Percentiles rank a stretch among this genome's conserved stretches.
phyloP scores from a whole-genome alignment of 768 basidiomycete genomes.

The Mycena rosella region DNA sequence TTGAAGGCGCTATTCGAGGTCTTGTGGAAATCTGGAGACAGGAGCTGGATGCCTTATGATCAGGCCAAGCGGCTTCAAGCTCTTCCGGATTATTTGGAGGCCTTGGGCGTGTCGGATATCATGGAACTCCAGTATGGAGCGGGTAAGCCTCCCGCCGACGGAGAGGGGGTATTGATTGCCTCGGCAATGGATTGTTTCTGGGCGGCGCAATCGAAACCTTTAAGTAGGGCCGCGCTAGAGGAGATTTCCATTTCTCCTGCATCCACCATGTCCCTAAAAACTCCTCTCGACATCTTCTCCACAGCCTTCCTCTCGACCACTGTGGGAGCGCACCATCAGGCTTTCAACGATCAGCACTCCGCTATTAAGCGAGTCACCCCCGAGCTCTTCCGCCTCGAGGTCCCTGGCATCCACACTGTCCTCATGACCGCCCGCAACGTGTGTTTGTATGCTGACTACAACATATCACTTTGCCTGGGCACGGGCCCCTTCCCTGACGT shows the following conservation, averaged over 20 bases:
- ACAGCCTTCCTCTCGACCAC: too few species aligned
- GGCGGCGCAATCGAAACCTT: not conserved
- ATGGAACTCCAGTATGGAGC: not conserved
- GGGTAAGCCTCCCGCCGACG: not conserved
- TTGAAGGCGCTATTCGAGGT: conserved; percentile 41
- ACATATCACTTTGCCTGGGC: not conserved
- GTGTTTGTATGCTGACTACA: conserved; percentile 1
- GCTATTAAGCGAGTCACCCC: too few species aligned
- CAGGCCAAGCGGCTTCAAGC: conserved; percentile 40
- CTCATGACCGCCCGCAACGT: not conserved
- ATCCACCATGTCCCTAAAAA: too few species aligned
- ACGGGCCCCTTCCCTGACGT: not conserved
- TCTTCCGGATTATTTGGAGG: conserved; percentile 39
- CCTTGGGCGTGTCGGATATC: not conserved
- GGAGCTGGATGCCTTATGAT: conserved; percentile 47
- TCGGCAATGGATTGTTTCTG: not conserved
- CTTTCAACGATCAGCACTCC: not conserved
- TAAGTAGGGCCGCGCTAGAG: not conserved
- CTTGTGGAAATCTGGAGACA: conserved; percentile 46
- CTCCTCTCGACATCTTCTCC: not conserved
- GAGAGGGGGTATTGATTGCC: not conserved
- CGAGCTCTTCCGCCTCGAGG: too few species aligned
- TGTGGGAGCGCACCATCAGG: not conserved
- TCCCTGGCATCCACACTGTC: too few species aligned
- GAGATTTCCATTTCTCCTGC: not conserved